These are phyloP conservation scores for Pistacia integerrima DNA, from an alignment of 345 rosid genomes.

Conservation along the genomic window DNA sequence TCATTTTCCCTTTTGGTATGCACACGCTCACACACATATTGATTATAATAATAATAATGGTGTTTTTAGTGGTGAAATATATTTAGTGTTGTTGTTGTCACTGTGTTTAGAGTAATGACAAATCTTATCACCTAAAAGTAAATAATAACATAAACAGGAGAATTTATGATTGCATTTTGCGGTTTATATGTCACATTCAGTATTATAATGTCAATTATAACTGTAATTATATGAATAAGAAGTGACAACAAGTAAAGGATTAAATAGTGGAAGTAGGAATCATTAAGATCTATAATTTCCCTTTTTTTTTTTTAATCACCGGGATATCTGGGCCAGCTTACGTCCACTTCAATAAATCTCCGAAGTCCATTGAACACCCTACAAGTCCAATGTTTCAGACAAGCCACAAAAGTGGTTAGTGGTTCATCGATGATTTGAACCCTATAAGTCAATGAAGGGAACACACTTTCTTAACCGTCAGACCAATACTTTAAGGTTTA, in stretches of 20 bases:
- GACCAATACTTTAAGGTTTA: no score
- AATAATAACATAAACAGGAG: not conserved
- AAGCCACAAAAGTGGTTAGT: no score
- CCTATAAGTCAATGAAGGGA: no score
- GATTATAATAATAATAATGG: conserved; percentile 19
- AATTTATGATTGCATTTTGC: conserved; percentile 37
- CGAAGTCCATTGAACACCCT: no score
- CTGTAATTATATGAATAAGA: conserved; percentile 32
- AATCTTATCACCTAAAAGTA: conserved; percentile 30
- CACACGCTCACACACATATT: conserved; percentile 15
- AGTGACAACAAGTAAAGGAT: conserved; percentile 28
- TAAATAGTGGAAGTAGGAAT: conserved; percentile 23
- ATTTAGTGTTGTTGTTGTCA: not conserved
- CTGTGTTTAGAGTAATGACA: conserved; percentile 5
- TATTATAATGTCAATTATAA: conserved; percentile 35
- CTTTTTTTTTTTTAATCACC: no score
- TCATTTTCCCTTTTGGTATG: conserved; percentile 13
- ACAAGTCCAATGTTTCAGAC: no score
- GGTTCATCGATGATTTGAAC: no score
- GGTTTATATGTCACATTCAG: conserved; percentile 44
- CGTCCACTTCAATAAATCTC: no score
- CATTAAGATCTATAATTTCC: not conserved
- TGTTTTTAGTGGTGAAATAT: conserved; percentile 14
- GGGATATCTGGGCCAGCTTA: no score
- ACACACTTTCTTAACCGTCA: no score